A percentile compares a stretch with the other conserved stretches of the same genome.
phyloP scores from a whole-genome alignment of 139 green algal genomes.

The Spirogloea muscicola region DNA sequence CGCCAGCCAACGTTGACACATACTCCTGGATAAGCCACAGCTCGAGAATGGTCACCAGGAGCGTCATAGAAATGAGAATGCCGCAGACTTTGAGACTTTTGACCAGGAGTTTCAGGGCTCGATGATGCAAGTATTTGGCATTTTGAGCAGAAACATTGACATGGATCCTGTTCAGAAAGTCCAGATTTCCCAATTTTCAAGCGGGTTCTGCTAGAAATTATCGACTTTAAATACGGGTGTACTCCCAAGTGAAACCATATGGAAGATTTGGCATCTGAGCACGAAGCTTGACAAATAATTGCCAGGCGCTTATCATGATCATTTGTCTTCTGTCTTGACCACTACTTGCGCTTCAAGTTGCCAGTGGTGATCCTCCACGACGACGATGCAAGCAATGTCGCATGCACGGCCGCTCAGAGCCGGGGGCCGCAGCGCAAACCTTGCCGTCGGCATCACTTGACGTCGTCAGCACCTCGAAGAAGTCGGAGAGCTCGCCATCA shows the following conservation, averaged over 20 bases:
- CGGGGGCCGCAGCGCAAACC: not conserved
- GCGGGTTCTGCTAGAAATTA: not conserved
- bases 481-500: constrained; percentile 16
- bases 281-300: not conserved
- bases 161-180: not conserved
- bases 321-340: not conserved
- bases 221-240: too few species aligned
- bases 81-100: too few species aligned
- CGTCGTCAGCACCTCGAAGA: constrained; percentile 42
- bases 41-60: too few species aligned
- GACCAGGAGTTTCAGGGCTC: too few species aligned
- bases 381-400: not conserved
- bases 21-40: too few species aligned
- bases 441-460: constrained; percentile 28
- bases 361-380: too few species aligned
- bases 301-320: not conserved
- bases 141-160: not conserved
- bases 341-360: not conserved
- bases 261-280: too few species aligned
- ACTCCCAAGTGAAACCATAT: too few species aligned
- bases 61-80: too few species aligned
- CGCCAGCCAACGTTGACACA: constrained; percentile 25
- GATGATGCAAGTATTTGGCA: too few species aligned
- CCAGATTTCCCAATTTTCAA: not conserved
- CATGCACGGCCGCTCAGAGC: not conserved